Evolutionary conservation across 177 flowering plant species (phyloP), one percentile per base, ranked within the genome.

Genomic region (Vitis hybrid): DNA sequence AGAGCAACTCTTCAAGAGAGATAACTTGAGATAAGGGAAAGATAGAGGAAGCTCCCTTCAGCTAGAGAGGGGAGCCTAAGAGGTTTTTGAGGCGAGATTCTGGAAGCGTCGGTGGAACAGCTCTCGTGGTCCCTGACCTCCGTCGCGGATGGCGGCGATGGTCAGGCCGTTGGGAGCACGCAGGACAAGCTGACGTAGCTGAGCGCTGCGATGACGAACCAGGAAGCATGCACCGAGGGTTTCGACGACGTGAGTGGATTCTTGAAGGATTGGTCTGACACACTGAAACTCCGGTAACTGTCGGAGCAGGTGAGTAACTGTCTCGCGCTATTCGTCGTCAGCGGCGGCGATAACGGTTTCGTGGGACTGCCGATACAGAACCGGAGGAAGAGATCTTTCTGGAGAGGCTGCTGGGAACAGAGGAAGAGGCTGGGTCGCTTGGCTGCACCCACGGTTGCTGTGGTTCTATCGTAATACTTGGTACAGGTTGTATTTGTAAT

Each of bases 171-270:
- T n/a, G 87, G 82, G 15, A 74, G 88, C 11, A 64, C 74, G 1
- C 72, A 81, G 48, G 98, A 96, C 77, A 93, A 92, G 72, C 5
- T 82, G 85, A 96, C 97, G 63, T 96, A 97, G 98, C 87, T 93
- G 54, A 90, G 93, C 80, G 85, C 96, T 3, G 93, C 97, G 3
- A 69, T 92, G 63, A 94, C 98, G 1, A 94, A 93, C 64, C 95
- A 93, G 51, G 98, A 91, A 88, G 93, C 98, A 46, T 94, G 97
- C 58, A 35, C 74, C 75, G 97, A 92, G 27, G 97, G 97, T 11
- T 78, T 94, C 57, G 76, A 24, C 1, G 88, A 53, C 2, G 77
- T 82, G 20, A 73, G 58, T 27, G 90, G 90, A 46, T 2, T 30
- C 30, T 87, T 91, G 72, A 91, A 83, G 78, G 77, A 83, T 10